A percentile compares a stretch with the other conserved stretches of the same genome.
Evolutionary conservation across 2,329 filamentous ascomycete species (phyloP).

Genomic region (Penicillium sp.): DNA sequence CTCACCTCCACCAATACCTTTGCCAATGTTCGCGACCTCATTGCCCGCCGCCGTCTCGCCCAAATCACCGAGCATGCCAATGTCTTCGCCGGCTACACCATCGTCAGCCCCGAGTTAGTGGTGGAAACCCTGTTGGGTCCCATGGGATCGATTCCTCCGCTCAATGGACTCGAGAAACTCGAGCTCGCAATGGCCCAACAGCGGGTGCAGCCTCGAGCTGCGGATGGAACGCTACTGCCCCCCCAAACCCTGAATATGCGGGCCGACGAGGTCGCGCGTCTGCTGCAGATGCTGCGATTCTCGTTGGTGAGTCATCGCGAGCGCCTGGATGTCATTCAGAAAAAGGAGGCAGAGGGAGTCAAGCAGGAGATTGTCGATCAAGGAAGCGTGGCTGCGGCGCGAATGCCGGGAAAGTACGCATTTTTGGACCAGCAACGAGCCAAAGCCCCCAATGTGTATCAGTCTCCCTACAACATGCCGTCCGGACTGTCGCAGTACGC

Average conservation of each 20-base stretch:
- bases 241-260: slow-evolving; percentile 40
- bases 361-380: slow-evolving; percentile 30
- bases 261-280: slow-evolving; percentile 38
- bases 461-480: slow-evolving; percentile 40
- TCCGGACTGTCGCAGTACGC: slow-evolving; percentile 40
- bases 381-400: slow-evolving; percentile 25
- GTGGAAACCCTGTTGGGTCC: slow-evolving; percentile 39
- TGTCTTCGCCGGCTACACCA: slow-evolving; percentile 39
- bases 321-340: slow-evolving; percentile 34
- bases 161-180: slow-evolving; percentile 39
- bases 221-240: slow-evolving; percentile 34
- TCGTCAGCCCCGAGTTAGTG: slow-evolving; percentile 40
- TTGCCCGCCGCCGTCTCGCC: slow-evolving; percentile 37
- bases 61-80: slow-evolving; percentile 44
- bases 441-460: slow-evolving; percentile 35
- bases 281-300: slow-evolving; percentile 41
- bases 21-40: slow-evolving; percentile 38
- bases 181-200: slow-evolving; percentile 42
- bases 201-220: slow-evolving; percentile 35
- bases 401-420: slow-evolving; percentile 35
- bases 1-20: slow-evolving; percentile 35
- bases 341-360: slow-evolving; percentile 31
- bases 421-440: slow-evolving; percentile 37
- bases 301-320: slow-evolving; percentile 38
- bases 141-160: slow-evolving; percentile 36